A percentile compares a stretch with the other conserved stretches of the same genome.
phyloP scores from a whole-genome alignment of 2,329 filamentous ascomycete species.

The Penicillium olsonii region DNA sequence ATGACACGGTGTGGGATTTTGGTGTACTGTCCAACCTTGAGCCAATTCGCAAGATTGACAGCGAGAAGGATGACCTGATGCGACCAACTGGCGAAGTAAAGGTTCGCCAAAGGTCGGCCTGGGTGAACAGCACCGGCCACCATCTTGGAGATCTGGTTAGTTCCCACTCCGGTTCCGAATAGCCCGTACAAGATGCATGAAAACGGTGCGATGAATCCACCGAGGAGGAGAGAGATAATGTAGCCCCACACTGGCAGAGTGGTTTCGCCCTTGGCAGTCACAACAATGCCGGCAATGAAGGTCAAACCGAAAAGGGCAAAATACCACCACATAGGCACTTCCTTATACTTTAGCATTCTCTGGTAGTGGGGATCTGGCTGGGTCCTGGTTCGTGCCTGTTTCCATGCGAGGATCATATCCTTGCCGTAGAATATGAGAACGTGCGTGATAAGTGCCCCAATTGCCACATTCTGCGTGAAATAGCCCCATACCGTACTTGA shows the following conservation, averaged over 20 bases:
- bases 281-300: slow-evolving; percentile 51
- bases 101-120: slow-evolving; percentile 25
- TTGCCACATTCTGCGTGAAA: slow-evolving; percentile 8
- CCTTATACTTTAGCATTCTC: slow-evolving; percentile 29
- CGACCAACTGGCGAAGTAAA: slow-evolving; percentile 33
- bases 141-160: slow-evolving; percentile 30
- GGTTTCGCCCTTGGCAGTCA: slow-evolving; percentile 50
- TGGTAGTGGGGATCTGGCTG: slow-evolving; percentile 27
- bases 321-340: slow-evolving; percentile 51
- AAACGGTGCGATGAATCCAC: slow-evolving; percentile 53
- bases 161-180: slow-evolving; percentile 1
- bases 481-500: slow-evolving; percentile 27
- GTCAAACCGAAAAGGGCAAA: slow-evolving; percentile 43
- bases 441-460: slow-evolving; percentile 29
- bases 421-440: slow-evolving; percentile 28
- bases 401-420: slow-evolving; percentile 25
- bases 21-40: background rate
- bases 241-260: slow-evolving; percentile 53
- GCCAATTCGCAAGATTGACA: slow-evolving; percentile 16
- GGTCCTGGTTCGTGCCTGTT: slow-evolving; percentile 18
- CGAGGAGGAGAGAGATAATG: slow-evolving; percentile 46
- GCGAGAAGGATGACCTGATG: slow-evolving; percentile 30
- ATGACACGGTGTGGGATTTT: slow-evolving; percentile 53
- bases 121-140: slow-evolving; percentile 27
- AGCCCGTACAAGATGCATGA: slow-evolving; percentile 19